Evolutionary conservation across 1,139 yeast species (phyloP).

Genomic region (Taphrina pruni): DNA sequence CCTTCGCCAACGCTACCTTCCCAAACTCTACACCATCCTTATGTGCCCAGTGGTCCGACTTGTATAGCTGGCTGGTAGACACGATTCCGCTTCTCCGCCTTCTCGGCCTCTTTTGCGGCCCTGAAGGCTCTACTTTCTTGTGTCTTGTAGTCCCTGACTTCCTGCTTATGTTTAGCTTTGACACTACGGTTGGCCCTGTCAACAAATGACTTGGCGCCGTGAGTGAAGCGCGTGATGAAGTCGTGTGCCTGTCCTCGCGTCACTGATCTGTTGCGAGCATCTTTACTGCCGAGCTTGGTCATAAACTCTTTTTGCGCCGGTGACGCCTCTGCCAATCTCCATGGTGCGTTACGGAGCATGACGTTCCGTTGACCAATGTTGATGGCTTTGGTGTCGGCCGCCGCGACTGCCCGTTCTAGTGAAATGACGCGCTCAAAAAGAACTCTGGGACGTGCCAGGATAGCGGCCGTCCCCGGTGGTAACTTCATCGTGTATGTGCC

Average conservation of each 20-base stretch:
- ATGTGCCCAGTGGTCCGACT: constrained; percentile 32
- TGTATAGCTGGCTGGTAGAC: constrained; percentile 12
- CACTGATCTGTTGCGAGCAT: constrained; percentile 25
- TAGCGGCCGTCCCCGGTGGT: constrained; percentile 25
- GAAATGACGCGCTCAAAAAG: constrained; percentile 44
- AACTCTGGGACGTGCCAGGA: constrained; percentile 35
- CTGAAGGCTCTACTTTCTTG: constrained; percentile 11
- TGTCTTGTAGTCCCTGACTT: constrained; percentile 9
- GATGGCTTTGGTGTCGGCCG: constrained; percentile 47
- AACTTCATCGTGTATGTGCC: constrained; percentile 31
- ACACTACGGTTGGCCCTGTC: constrained; percentile 22
- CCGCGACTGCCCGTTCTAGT: constrained; percentile 46
- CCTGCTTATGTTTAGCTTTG: constrained; percentile 17
- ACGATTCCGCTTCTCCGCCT: constrained; percentile 19
- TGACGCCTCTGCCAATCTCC: constrained; percentile 47
- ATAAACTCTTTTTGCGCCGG: constrained; percentile 44
- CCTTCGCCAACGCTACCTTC: background rate
- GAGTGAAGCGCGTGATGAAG: constrained; percentile 40
- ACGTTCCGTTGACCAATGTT: constrained; percentile 42
- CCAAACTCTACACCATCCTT: background rate
- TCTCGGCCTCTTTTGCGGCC: constrained; percentile 31
- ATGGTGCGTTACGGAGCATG: constrained; percentile 46
- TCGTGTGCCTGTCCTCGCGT: constrained; percentile 43
- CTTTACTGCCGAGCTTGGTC: constrained; percentile 21
- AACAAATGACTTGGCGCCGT: constrained; percentile 40